phyloP scores from a whole-genome alignment of 805 yeast genomes.

The Zygosaccharomyces gambellarensis region DNA sequence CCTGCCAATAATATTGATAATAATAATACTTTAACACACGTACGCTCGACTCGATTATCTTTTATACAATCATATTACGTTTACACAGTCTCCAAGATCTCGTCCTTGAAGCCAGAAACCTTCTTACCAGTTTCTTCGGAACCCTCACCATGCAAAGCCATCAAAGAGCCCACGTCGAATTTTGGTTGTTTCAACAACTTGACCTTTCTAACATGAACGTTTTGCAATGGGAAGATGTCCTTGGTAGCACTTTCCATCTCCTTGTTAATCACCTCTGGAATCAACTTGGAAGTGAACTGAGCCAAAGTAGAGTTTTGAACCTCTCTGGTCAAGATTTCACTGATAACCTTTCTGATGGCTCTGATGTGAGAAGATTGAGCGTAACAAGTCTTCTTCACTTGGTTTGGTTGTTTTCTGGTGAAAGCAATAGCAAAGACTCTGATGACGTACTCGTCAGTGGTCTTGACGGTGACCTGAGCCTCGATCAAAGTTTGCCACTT shows the following conservation, averaged over 20 bases:
- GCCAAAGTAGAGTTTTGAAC: conserved; percentile 91
- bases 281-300: conserved; percentile 94
- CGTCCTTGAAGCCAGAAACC: conserved; percentile 97
- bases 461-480: conserved; percentile 97
- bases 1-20: conserved; percentile 1
- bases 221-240: conserved; percentile 94
- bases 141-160: conserved; percentile 96
- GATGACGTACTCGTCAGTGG: conserved; percentile 94
- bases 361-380: conserved; percentile 97
- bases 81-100: conserved; percentile 95
- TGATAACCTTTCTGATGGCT: conserved; percentile 95
- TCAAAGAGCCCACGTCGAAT: conserved; percentile 93
- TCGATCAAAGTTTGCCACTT: conserved; percentile 98
- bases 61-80: conserved; percentile 22
- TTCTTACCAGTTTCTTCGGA: conserved; percentile 96
- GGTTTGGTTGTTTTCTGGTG: conserved; percentile 97
- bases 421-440: conserved; percentile 96
- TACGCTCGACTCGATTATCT: conserved; percentile 12
- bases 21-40: neutral
- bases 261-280: conserved; percentile 98
- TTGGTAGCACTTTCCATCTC: conserved; percentile 96
- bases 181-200: conserved; percentile 98
- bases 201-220: conserved; percentile 98
- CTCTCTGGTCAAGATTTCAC: conserved; percentile 94
- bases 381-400: conserved; percentile 94